These are phyloP conservation scores for Daldinia childiae DNA, from an alignment of 495 filamentous ascomycete genomes.

Conservation along the genomic window DNA sequence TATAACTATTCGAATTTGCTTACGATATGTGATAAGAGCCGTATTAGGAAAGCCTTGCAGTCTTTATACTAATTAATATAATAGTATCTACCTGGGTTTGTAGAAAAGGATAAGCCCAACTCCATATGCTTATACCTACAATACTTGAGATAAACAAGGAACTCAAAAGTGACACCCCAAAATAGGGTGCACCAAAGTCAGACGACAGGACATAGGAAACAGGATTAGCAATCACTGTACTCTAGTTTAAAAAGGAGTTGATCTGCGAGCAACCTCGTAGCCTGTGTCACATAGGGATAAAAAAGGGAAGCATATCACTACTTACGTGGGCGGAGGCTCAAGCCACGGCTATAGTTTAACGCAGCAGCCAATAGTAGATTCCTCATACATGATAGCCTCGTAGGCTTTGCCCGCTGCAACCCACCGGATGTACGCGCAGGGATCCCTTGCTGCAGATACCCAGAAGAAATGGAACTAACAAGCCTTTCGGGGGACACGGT, in stretches of 20 bases:
- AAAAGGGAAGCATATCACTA: not conserved
- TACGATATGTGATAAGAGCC: not conserved
- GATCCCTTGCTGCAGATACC: conserved; percentile 27
- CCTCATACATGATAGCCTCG: conserved; percentile 6
- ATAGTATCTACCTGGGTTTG: too few relatives aligned
- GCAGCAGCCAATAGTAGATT: conserved; percentile 9
- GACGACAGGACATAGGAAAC: not conserved
- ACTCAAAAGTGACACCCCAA: too few relatives aligned
- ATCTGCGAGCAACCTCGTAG: not conserved
- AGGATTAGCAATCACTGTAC: not conserved
- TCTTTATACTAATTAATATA: too few relatives aligned
- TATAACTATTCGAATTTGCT: not conserved
- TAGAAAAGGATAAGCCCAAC: too few relatives aligned
- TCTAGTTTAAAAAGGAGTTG: not conserved
- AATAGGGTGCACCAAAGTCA: not conserved
- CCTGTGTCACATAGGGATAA: not conserved
- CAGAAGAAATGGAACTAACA: not conserved
- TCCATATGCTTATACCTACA: too few relatives aligned
- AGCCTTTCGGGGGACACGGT: not conserved
- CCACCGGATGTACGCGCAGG: conserved; percentile 26
- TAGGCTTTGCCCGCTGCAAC: conserved; percentile 21
- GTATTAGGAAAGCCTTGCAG: too few relatives aligned
- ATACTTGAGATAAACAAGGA: too few relatives aligned
- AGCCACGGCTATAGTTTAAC: conserved; percentile 7
- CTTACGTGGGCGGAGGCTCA: not conserved